Percentiles rank a stretch among this genome's conserved stretches.
Evolutionary conservation across 768 basidiomycete species (phyloP).

Genomic region (Lentinula aciculospora): DNA sequence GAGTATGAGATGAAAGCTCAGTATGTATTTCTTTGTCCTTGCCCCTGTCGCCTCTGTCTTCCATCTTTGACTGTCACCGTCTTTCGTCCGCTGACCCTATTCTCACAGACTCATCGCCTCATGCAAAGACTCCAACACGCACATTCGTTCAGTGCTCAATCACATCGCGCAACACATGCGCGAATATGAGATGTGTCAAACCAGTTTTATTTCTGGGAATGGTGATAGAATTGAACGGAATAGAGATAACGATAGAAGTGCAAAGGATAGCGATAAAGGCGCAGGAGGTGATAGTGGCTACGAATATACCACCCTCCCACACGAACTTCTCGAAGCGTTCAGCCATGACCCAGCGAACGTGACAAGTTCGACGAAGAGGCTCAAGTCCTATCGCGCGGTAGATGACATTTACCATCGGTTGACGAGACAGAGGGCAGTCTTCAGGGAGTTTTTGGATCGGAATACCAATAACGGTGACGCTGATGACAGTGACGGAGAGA

Average conservation of each 20-base stretch:
- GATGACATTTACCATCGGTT: conserved; percentile 71
- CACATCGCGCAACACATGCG: conserved; percentile 54
- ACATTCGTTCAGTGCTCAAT: conserved; percentile 64
- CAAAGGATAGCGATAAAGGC: too few relatives aligned
- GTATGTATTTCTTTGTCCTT: conserved; percentile 35
- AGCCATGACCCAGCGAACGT: conserved; percentile 76
- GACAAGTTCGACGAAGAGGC: conserved; percentile 55
- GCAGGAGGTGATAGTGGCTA: conserved; percentile 9
- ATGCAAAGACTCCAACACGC: conserved; percentile 53
- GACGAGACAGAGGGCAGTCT: conserved; percentile 51
- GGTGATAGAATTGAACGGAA: conserved; percentile 24
- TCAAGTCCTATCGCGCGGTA: conserved; percentile 64
- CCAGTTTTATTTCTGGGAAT: conserved; percentile 35
- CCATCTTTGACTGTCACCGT: background rate
- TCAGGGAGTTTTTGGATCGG: conserved; percentile 37
- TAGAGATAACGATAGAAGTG: background rate
- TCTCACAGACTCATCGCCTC: conserved; percentile 64
- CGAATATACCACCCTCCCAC: conserved; percentile 43
- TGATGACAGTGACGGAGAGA: too few relatives aligned
- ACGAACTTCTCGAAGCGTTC: conserved; percentile 68
- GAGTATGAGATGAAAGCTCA: conserved; percentile 57
- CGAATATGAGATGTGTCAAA: conserved; percentile 61
- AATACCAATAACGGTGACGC: conserved; percentile 10
- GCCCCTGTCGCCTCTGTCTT: too few relatives aligned
- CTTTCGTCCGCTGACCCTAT: too few relatives aligned